Evolutionary conservation across 805 yeast species (phyloP).

Genomic region (Zygoascus flipseniorum): DNA sequence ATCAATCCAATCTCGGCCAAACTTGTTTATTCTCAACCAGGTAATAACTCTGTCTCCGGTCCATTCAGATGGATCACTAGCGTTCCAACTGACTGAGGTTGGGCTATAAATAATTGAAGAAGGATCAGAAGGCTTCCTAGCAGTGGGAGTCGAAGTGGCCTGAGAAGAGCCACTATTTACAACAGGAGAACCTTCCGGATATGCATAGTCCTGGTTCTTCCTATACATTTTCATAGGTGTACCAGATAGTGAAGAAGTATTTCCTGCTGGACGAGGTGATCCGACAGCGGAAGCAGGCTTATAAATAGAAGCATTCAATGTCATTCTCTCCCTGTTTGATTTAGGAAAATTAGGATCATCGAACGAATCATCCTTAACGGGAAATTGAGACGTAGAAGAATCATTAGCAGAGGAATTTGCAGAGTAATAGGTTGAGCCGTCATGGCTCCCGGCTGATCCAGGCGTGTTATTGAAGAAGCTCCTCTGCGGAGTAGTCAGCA

Average conservation of each 20-base stretch:
- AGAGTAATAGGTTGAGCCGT: neutral
- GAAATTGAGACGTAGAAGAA: neutral
- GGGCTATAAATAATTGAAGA: conserved; percentile 7
- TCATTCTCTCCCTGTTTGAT: conserved; percentile 6
- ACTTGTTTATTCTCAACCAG: conserved; percentile 65
- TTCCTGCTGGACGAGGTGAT: neutral
- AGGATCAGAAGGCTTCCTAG: neutral
- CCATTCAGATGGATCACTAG: conserved; percentile 58
- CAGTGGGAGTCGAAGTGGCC: neutral
- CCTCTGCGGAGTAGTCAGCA: neutral
- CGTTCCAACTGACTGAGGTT: conserved; percentile 37
- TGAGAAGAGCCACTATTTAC: neutral
- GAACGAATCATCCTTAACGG: neutral
- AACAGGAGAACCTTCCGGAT: neutral
- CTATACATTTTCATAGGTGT: neutral
- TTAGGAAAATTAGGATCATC: neutral
- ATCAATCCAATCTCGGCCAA: conserved; percentile 66
- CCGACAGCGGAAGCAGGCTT: neutral
- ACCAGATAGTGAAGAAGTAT: neutral
- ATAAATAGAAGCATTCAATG: conserved; percentile 9
- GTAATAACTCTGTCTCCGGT: conserved; percentile 51
- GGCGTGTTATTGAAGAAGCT: neutral
- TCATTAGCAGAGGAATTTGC: neutral
- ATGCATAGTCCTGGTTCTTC: neutral
- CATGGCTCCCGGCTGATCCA: neutral